phyloP scores from a whole-genome alignment of 495 filamentous ascomycete genomes.

The Aspergillus saccharolyticus region DNA sequence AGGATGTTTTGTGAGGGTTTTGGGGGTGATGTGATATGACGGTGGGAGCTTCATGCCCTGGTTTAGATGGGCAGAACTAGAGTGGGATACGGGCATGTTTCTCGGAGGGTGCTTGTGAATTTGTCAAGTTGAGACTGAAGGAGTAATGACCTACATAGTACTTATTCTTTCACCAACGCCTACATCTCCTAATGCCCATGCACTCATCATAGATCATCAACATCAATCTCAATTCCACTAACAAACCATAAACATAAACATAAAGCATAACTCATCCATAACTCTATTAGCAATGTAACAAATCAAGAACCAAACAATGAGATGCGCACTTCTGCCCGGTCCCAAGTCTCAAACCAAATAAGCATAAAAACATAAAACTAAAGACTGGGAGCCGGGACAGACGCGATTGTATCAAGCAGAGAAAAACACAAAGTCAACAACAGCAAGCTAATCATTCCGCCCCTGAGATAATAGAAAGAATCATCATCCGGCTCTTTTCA shows the following conservation, averaged over 20 bases:
- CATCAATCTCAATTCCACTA: background rate
- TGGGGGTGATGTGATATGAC: too few relatives aligned
- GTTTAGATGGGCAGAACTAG: too few relatives aligned
- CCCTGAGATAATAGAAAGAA: background rate
- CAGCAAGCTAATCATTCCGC: slow-evolving; percentile 12
- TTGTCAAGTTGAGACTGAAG: too few relatives aligned
- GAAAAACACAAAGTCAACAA: slow-evolving; percentile 30
- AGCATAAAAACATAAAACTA: slow-evolving; percentile 20
- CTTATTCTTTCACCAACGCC: too few relatives aligned
- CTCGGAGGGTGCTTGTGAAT: too few relatives aligned
- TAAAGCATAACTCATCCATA: slow-evolving; percentile 8
- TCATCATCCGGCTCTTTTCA: background rate
- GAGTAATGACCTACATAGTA: too few relatives aligned
- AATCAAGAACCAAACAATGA: slow-evolving; percentile 27
- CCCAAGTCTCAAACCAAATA: slow-evolving; percentile 25
- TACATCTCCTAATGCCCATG: background rate
- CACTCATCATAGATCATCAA: background rate
- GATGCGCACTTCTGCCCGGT: slow-evolving; percentile 49
- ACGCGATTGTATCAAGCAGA: slow-evolving; percentile 52
- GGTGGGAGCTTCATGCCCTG: too few relatives aligned
- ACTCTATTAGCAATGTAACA: slow-evolving; percentile 9
- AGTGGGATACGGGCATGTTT: too few relatives aligned
- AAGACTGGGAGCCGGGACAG: slow-evolving; percentile 35
- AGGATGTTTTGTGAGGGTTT: background rate
- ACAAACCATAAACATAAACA: background rate